Base-by-base conservation (phyloP, 192 early-diverging fungal species). In the Entrophospora sp. region DNA sequence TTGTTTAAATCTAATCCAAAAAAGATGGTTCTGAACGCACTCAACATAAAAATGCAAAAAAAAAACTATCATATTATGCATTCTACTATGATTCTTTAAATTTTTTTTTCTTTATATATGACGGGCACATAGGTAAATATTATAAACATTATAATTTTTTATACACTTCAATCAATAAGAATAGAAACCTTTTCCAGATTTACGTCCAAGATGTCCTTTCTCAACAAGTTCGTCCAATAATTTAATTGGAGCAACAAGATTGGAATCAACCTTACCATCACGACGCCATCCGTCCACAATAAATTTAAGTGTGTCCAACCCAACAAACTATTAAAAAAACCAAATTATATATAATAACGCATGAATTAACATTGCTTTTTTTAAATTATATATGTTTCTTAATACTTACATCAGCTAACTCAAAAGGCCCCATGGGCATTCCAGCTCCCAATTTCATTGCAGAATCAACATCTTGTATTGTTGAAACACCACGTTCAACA, bases 361-460 rank as follows among this genome's bases (percentile, higher is more conserved):
- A 34, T 24, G 22, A 20, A 66, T 35, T 31, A 42, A 18, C 3
- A 10, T 25, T 31, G 38, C 5, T 22, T 34, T 14, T 5, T 43
- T 36, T n/a, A 27, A 38, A 24, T 31, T 7, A 2, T n/a, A 20
- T 27, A 65, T 24, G 65, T 37, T 13, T 44, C 40, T 31, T 22
- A 55, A 34, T 61, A 83, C 78, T 56, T 78, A 88, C 85, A 67
- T 91, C 90, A 43, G 83, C 79, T 55, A 91, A 78, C 72, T 88
- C 89, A 64, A 88, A 87, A 13, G 95, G 93, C 25, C 95, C 95
- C 92, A 96, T 94, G 18, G 92, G 93, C 77, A 94, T 92, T 30
- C 95, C 95, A 34, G 93, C 92, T 52, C 95, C 95, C 62, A 96
- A 84, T 79, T 95, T 95, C 95, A 98, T 98, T 34, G 93, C 95